Percentiles rank a stretch among this genome's conserved stretches.
phyloP scores from a whole-genome alignment of 2,329 filamentous ascomycete genomes.

The Pseudogymnoascus sp. region DNA sequence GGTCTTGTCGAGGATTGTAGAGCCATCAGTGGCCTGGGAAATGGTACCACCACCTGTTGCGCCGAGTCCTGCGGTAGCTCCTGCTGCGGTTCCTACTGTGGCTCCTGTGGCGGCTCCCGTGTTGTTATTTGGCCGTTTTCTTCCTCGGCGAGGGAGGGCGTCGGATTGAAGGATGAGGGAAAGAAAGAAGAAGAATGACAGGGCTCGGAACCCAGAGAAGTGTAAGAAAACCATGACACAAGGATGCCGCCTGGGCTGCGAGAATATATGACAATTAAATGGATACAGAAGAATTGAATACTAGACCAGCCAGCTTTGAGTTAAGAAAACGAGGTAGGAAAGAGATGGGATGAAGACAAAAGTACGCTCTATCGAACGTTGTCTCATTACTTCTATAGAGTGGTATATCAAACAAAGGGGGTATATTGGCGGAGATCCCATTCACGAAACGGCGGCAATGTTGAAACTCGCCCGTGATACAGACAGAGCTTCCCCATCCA shows the following conservation, averaged over 20 bases:
- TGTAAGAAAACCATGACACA: neutral
- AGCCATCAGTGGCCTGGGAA: slow-evolving; percentile 42
- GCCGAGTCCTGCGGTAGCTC: neutral
- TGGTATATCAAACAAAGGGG: neutral
- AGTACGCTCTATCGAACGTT: neutral
- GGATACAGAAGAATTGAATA: neutral
- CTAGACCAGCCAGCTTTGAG: slow-evolving; percentile 3
- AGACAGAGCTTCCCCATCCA: neutral
- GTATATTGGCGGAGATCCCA: neutral
- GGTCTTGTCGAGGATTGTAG: slow-evolving; percentile 45
- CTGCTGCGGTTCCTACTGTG: neutral
- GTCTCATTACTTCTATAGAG: neutral
- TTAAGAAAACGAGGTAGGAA: neutral
- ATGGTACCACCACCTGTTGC: slow-evolving; percentile 20
- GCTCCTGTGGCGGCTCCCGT: neutral
- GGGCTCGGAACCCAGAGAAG: neutral
- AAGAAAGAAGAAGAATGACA: slow-evolving; percentile 1
- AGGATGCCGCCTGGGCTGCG: neutral
- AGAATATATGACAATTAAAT: neutral
- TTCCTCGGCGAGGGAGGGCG: neutral
- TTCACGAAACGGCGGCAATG: neutral
- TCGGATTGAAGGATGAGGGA: slow-evolving; percentile 2
- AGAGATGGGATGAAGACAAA: neutral
- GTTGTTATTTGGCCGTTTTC: slow-evolving; percentile 1
- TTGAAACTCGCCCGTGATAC: neutral